These are phyloP conservation scores for rapeseed (Brassica napus) DNA, from an alignment of 345 rosid species.

Conservation along the genomic window DNA sequence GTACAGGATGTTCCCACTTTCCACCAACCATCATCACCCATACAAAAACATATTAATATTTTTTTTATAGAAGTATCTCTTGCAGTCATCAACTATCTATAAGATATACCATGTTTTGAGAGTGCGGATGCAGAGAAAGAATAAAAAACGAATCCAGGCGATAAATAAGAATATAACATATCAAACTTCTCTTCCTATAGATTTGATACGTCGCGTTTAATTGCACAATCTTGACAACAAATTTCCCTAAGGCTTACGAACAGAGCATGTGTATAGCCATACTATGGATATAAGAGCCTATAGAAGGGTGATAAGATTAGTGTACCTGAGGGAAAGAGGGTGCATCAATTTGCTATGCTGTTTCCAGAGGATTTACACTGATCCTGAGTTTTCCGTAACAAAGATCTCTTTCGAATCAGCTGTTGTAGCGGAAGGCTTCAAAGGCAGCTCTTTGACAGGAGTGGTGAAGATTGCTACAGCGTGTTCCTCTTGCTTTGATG, in stretches of 20 bases:
- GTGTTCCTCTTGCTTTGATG: constrained; percentile 18
- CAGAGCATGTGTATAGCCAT: neutral
- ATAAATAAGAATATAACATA: constrained; percentile 17
- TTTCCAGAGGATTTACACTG: constrained; percentile 39
- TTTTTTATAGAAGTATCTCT: neutral
- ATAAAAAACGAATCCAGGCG: neutral
- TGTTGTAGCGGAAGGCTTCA: constrained; percentile 36
- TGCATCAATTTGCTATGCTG: constrained; percentile 33
- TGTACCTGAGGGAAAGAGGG: constrained; percentile 79
- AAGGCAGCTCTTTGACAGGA: constrained; percentile 33
- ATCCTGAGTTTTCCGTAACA: constrained; percentile 42
- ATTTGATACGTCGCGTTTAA: neutral
- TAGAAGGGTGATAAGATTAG: constrained; percentile 7
- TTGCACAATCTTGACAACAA: neutral
- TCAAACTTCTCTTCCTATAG: neutral
- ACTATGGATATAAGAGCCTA: constrained; percentile 4
- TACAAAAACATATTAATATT: neutral
- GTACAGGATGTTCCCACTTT: neutral
- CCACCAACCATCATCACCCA: neutral
- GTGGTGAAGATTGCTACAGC: constrained; percentile 21
- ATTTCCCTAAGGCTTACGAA: neutral
- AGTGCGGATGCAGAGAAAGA: neutral
- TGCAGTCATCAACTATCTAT: neutral
- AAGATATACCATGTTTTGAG: neutral
- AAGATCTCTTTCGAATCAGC: constrained; percentile 17